Base-by-base conservation (phyloP, 2,329 filamentous ascomycete species). In the Bipolaris oryzae region DNA sequence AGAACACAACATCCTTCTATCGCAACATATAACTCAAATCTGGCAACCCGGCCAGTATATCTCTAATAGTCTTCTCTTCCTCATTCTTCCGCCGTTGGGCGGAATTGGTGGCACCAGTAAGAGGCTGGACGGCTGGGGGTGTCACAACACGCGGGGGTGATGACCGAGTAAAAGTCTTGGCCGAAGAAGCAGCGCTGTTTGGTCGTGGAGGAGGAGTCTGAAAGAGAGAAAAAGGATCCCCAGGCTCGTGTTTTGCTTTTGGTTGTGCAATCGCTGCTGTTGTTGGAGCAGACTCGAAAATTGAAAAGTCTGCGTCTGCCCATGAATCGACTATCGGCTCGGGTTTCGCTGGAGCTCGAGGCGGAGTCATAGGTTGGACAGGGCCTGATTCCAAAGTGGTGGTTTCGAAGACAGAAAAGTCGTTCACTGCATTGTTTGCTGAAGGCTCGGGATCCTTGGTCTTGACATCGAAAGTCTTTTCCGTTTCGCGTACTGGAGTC, bases 1-100 rank as follows among this genome's bases (percentile, higher is more conserved):
- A 31, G 23, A n/a, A 25, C 3, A 25, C 5, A 4, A 18, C 13
- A 25, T 21, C 10, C 3, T 15, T 18, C 49, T 35, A 50, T 28
- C 41, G 38, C 31, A 76, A 49, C 74, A 76, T 76, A 39, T 76
- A 76, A 9, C 65, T 53, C 53, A 75, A 58, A 53, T 76, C 62
- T 1, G 74, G 73, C 37, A 76, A 51, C 1, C 64, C 70, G 0
- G 20, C 47, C 23, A 76, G 25, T 37, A 76, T 73, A 0, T 50
- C 47, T 28, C 48, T 53, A 3, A 76, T 64, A 1, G 69, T 50
- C 7, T 66, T 61, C 34, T 74, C 72, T 33, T 75, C 72, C 34
- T 73, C 72, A 0, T 41, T 58, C 23, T 73, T 73, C 4, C 68
- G 50, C 35, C 50, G 61, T 48, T 72, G 67, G 21, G 62, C 63